Base-by-base conservation (phyloP, 768 basidiomycete species). In the Lactarius trivialis region DNA sequence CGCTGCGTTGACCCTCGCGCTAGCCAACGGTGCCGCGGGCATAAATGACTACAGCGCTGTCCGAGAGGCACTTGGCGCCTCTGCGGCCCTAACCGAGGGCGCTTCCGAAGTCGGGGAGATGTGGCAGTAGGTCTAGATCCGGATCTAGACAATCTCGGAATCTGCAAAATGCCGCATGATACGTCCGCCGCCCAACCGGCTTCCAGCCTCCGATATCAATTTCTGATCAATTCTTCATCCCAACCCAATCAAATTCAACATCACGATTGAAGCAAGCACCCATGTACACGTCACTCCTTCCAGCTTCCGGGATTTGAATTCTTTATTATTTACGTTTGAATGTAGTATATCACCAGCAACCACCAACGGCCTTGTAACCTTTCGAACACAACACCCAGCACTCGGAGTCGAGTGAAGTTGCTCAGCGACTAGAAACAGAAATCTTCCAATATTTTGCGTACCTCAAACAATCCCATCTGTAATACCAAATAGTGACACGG, bases 21-120 rank as follows among this genome's bases (percentile, higher is more conserved):
- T 86, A 74, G 85, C 85, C 14, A 85, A 81, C 63, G 85, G 85
- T 45, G 84, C 84, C 11, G 84, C 81, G 6, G 78, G 83, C 30
- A 69, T 86, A 41, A 78, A 77, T 56, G 85, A 86, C 68, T 86
- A 85, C 60, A 74, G 75, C 57, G 77, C 80, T 1, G 73, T 82
- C 37, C 76, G 75, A 60, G 72, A 73, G 34, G 66, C 77, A 45
- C 74, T 82, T 51, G 69, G 68, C 9, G 65, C 69, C 14, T 26
- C 65, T 61, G 17, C 65, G 71, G 60, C 58, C 57, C 59, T 66
- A 71, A 24, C 64, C 66, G 24, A 63, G 60, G 61, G 79, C 81
- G 54, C 77, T 74, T 76, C 76, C 4, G 60, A 82, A 62, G 78
- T 77, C 8, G 85, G 85, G 37, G 84, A 85, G 65, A 74, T 86